Percentiles rank a stretch among this genome's conserved stretches.
These are phyloP conservation scores for Acacia confusa DNA, from an alignment of 306 rosid species.

Conservation along the genomic window DNA sequence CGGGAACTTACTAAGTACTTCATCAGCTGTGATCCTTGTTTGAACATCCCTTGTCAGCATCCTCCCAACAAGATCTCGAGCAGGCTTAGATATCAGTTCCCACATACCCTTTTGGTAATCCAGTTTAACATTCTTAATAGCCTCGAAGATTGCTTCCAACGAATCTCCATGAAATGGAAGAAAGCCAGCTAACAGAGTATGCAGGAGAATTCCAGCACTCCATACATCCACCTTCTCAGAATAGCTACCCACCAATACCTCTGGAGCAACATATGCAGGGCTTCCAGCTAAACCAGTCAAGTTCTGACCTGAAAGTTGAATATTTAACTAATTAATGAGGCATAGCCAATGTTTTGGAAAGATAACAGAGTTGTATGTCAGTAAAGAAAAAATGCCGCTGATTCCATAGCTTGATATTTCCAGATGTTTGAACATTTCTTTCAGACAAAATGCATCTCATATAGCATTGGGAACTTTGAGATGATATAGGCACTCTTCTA, in stretches of 20 bases:
- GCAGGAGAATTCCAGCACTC: conserved; percentile 98
- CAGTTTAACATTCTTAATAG: conserved; percentile 70
- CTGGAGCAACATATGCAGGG: conserved; percentile 99
- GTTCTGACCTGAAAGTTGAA: conserved; percentile 69
- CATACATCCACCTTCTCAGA: conserved; percentile 94
- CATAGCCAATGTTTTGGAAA: conserved; percentile 25
- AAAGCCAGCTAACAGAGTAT: conserved; percentile 76
- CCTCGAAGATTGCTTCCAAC: conserved; percentile 87
- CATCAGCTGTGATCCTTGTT: conserved; percentile 88
- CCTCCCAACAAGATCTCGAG: conserved; percentile 86
- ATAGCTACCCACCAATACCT: conserved; percentile 77
- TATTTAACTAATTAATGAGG: conserved; percentile 16
- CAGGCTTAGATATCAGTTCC: conserved; percentile 86
- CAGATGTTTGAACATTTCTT: not conserved
- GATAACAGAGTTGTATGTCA: conserved; percentile 2
- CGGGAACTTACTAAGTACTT: conserved; percentile 83
- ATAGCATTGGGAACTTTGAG: not conserved
- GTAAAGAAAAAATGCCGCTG: not conserved
- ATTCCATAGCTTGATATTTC: conserved; percentile 10
- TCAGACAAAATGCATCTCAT: conserved; percentile 5
- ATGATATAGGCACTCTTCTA: conserved; percentile 10
- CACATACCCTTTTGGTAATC: conserved; percentile 80
- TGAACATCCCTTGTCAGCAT: conserved; percentile 92
- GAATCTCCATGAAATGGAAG: conserved; percentile 95
- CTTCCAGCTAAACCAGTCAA: conserved; percentile 98